phyloP scores from a whole-genome alignment of 192 early-diverging fungal species.

The Funneliformis geosporum region DNA sequence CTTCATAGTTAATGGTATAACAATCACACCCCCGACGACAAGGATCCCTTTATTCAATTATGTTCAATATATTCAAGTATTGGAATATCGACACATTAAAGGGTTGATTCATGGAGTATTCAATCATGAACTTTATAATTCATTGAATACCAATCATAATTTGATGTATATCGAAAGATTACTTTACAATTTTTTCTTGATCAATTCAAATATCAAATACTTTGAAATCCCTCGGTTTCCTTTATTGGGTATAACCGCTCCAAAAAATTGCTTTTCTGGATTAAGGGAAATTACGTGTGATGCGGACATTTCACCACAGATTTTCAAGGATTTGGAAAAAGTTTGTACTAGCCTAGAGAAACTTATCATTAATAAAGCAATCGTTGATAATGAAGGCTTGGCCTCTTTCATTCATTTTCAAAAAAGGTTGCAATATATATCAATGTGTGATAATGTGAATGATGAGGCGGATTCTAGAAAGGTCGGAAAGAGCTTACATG shows the following conservation, averaged over 20 bases:
- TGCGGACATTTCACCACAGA: not conserved
- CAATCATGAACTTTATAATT: not conserved
- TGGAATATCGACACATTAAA: not conserved
- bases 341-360: not conserved
- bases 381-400: not conserved
- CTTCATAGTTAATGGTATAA: not conserved
- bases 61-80: not conserved
- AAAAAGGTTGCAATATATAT: not conserved
- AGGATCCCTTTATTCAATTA: not conserved
- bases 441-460: not conserved
- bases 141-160: not conserved
- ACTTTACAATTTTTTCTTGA: not conserved
- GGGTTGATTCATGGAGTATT: not conserved
- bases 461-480: not conserved
- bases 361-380: not conserved
- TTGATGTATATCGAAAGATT: not conserved
- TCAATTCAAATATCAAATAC: not conserved
- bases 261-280: not conserved
- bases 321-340: not conserved
- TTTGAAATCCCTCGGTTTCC: not conserved
- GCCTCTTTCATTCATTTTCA: not conserved
- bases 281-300: not conserved
- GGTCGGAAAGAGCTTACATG: not conserved
- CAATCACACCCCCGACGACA: not conserved
- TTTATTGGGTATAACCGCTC: not conserved